Evolutionary conservation across 345 rosid genomes (phyloP).

Genomic region (Gossypium sturtianum): DNA sequence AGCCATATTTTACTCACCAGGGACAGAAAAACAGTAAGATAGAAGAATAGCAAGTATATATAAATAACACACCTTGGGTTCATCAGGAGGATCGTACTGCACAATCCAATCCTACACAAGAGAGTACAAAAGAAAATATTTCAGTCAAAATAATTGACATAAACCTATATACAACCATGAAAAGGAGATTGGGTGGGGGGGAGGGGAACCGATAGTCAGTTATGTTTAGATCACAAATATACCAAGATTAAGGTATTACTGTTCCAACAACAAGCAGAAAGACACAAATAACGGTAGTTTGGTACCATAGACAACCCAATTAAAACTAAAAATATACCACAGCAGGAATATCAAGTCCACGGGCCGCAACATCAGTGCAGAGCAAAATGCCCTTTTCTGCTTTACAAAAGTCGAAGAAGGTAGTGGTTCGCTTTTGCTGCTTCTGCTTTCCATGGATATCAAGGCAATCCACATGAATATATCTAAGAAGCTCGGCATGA

Average conservation of each 20-base stretch:
- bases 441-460: constrained; percentile 95
- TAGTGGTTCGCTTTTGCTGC: constrained; percentile 84
- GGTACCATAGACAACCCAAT: neutral
- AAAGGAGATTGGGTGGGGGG: neutral
- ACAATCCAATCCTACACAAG: constrained; percentile 87
- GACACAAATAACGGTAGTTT: neutral
- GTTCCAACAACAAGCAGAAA: neutral
- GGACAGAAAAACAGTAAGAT: neutral
- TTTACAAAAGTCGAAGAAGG: constrained; percentile 91
- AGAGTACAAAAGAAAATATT: neutral
- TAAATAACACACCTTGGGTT: constrained; percentile 58
- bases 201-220: neutral
- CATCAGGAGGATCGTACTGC: constrained; percentile 99
- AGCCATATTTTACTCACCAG: neutral
- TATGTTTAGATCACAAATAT: neutral
- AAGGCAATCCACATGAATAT: constrained; percentile 64
- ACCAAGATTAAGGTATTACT: neutral
- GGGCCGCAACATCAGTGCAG: constrained; percentile 98
- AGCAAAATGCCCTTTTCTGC: constrained; percentile 86
- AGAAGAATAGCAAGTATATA: neutral
- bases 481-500: constrained; percentile 80
- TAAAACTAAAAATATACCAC: constrained; percentile 49
- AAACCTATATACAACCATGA: neutral
- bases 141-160: neutral
- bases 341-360: constrained; percentile 95